Conservation (phyloP, 768 basidiomycete species). For the Rubroboletus satanas region DNA sequence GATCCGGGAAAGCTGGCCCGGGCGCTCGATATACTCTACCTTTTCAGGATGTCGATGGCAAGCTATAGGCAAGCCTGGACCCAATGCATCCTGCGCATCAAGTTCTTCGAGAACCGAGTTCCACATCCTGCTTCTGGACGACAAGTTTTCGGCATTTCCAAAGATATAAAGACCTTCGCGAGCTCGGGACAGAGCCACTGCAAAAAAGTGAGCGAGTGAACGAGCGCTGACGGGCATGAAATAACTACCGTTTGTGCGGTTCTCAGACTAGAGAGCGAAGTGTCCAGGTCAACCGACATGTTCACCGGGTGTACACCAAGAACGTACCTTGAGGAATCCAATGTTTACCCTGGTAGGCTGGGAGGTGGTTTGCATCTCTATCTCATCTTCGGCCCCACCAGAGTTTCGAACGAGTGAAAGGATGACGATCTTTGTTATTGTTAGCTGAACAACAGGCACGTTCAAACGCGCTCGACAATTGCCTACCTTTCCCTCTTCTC, state of each 20-base stretch:
- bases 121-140: constrained; percentile 56
- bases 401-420: constrained; percentile 72
- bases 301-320: not conserved
- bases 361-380: constrained; percentile 13
- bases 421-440: constrained; percentile 53
- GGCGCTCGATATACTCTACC: constrained; percentile 40
- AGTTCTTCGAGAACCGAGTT: constrained; percentile 53
- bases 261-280: constrained; percentile 41
- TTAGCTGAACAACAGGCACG: not conserved
- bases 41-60: constrained; percentile 54
- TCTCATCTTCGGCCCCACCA: constrained; percentile 42
- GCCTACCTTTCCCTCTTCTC: constrained; percentile 59
- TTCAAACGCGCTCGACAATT: not conserved
- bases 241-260: constrained; percentile 51
- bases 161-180: constrained; percentile 70
- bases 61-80: constrained; percentile 50
- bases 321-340: constrained; percentile 66
- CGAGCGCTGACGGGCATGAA: too few relatives aligned
- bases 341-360: constrained; percentile 39
- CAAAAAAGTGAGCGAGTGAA: constrained; percentile 8
- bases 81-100: constrained; percentile 43
- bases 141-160: constrained; percentile 59
- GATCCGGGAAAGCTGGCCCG: constrained; percentile 46
- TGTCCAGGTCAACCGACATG: not conserved
- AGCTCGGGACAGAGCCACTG: constrained; percentile 71